A percentile compares a stretch with the other conserved stretches of the same genome.
Evolutionary conservation across 1,284 basidiomycete genomes (phyloP).

Genomic region (Schizophyllum amplum): DNA sequence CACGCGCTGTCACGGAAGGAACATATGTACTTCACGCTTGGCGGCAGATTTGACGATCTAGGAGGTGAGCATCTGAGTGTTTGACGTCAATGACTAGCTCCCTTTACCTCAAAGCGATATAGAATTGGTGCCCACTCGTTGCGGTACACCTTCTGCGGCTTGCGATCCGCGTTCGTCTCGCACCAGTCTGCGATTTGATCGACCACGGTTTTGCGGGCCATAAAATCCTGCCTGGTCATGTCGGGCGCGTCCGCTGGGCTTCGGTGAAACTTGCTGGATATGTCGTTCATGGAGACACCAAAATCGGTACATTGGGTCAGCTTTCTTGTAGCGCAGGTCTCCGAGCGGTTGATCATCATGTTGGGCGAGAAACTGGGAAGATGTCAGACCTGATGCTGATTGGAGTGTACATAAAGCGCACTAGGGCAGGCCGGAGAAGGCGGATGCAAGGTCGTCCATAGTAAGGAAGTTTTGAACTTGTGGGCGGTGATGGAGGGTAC

Average conservation of each 20-base stretch:
- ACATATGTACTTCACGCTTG: constrained; percentile 17
- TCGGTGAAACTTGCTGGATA: constrained; percentile 19
- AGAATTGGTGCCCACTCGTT: constrained; percentile 19
- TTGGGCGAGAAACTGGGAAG: constrained; percentile 16
- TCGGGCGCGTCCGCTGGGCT: constrained; percentile 16
- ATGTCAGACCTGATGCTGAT: no score
- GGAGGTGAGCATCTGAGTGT: not conserved
- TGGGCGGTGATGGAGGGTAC: no score
- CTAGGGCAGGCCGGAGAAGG: constrained; percentile 1
- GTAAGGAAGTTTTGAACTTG: no score
- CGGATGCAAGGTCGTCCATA: not conserved
- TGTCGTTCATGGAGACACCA: constrained; percentile 19
- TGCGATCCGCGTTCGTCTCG: constrained; percentile 3
- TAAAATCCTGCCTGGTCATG: constrained; percentile 17
- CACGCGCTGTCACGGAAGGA: no score
- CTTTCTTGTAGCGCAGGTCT: constrained; percentile 21
- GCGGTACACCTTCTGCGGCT: no score
- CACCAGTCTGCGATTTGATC: constrained; percentile 13
- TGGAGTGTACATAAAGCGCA: no score
- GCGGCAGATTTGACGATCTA: constrained; percentile 18
- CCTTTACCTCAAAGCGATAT: constrained; percentile 20
- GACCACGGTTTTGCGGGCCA: constrained; percentile 20
- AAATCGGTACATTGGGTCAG: constrained; percentile 20
- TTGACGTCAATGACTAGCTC: not conserved
- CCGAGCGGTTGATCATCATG: constrained; percentile 21